Evolutionary conservation across 2,329 filamentous ascomycete species (phyloP).

Genomic region (Daldinia eschscholtzii): DNA sequence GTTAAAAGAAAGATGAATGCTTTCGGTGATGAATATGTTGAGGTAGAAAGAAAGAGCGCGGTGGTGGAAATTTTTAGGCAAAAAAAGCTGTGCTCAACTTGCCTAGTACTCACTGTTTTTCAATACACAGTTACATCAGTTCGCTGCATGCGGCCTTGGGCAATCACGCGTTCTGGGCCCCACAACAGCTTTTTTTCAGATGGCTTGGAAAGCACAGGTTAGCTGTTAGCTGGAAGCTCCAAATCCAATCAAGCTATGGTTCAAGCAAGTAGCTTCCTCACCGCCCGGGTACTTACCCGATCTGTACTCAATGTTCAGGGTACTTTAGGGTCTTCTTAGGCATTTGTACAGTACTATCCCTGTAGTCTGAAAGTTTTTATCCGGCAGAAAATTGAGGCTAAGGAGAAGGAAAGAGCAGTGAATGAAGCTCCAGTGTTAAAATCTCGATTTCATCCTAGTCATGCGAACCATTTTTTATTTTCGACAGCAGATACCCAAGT

Average conservation of each 20-base stretch:
- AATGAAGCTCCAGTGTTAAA: neutral
- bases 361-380: neutral
- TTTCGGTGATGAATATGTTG: constrained; percentile 29
- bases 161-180: constrained; percentile 29
- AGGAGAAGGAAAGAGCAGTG: neutral
- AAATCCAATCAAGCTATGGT: constrained; percentile 1
- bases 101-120: neutral
- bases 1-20: constrained; percentile 29
- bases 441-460: neutral
- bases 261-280: constrained; percentile 15
- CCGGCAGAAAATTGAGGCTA: constrained; percentile 3
- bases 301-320: constrained; percentile 7
- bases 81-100: constrained; percentile 29
- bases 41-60: constrained; percentile 28
- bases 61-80: constrained; percentile 25
- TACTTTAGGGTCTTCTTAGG: neutral
- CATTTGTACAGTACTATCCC: neutral
- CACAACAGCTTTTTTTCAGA: constrained; percentile 34
- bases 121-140: neutral
- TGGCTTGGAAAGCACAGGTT: neutral
- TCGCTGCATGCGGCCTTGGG: neutral
- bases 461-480: neutral
- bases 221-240: neutral
- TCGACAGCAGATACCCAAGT: neutral
- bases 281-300: constrained; percentile 24